Evolutionary conservation across 1,284 basidiomycete genomes (phyloP).

Genomic region (Pseudozyma flocculosa): DNA sequence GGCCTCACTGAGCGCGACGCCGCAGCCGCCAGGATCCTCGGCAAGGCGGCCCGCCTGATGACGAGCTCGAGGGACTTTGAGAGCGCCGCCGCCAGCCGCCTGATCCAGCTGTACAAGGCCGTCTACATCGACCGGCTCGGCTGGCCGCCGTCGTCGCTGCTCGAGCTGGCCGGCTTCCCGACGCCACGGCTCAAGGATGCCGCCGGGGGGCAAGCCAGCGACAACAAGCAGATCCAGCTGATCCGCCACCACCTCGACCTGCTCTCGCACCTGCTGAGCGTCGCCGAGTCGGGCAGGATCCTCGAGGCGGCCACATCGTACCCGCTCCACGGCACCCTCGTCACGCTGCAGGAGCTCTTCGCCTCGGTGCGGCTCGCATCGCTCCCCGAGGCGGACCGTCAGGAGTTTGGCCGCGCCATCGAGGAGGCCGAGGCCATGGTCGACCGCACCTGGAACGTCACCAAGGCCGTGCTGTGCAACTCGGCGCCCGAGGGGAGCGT

Average conservation of each 20-base stretch:
- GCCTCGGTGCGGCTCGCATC: slow-evolving; percentile 14
- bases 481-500: slow-evolving; percentile 49
- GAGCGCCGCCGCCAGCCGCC: slow-evolving; percentile 35
- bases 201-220: background rate
- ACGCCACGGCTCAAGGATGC: background rate
- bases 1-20: slow-evolving; percentile 20
- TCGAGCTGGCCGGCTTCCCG: slow-evolving; percentile 9
- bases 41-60: slow-evolving; percentile 29
- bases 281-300: slow-evolving; percentile 36
- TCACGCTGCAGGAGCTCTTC: slow-evolving; percentile 55
- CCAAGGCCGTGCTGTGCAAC: slow-evolving; percentile 53
- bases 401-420: slow-evolving; percentile 27
- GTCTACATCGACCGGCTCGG: slow-evolving; percentile 38
- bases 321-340: slow-evolving; percentile 56
- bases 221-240: slow-evolving; percentile 5
- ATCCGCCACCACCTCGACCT: slow-evolving; percentile 50
- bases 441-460: slow-evolving; percentile 53
- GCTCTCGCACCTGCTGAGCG: slow-evolving; percentile 30
- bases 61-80: slow-evolving; percentile 43
- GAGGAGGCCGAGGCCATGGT: slow-evolving; percentile 39
- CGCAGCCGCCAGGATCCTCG: slow-evolving; percentile 23
- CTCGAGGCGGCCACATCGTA: slow-evolving; percentile 44
- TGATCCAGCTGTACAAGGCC: slow-evolving; percentile 39
- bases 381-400: slow-evolving; percentile 6
- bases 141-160: slow-evolving; percentile 16